Conservation (phyloP, 495 filamentous ascomycete genomes). For the Neurospora sp. region DNA sequence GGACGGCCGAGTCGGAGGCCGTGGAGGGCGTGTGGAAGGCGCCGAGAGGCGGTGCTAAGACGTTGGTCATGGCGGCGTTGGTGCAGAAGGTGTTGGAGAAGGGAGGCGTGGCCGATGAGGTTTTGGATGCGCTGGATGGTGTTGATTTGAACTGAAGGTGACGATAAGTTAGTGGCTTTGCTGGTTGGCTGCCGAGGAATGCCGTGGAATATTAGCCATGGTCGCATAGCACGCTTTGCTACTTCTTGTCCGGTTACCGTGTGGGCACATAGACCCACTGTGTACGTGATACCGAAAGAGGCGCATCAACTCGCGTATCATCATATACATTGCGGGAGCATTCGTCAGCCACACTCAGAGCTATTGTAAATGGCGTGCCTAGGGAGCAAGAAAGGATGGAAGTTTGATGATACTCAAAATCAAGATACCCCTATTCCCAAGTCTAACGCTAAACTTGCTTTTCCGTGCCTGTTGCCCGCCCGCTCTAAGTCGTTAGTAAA, state of each 20-base stretch:
- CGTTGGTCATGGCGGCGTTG: conserved; percentile 55
- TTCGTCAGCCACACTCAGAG: not conserved
- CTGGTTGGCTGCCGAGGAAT: not conserved
- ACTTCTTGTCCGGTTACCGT: not conserved
- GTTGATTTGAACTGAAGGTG: conserved; percentile 36
- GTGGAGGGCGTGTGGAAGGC: conserved; percentile 71
- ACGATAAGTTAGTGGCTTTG: too few species aligned
- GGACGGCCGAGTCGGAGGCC: conserved; percentile 42
- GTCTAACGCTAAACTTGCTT: not conserved
- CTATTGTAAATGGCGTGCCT: not conserved
- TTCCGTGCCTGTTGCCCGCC: not conserved
- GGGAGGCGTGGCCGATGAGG: conserved; percentile 76
- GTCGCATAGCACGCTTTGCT: not conserved
- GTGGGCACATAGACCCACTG: not conserved
- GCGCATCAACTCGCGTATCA: not conserved
- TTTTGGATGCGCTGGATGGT: conserved; percentile 64
- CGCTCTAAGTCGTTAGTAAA: not conserved
- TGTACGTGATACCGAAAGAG: not conserved
- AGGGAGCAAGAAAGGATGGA: not conserved
- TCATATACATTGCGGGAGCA: not conserved
- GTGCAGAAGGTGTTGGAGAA: conserved; percentile 52
- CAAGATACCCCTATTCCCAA: not conserved
- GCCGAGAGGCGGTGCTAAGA: conserved; percentile 63
- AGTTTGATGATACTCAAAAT: not conserved
- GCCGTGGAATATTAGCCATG: not conserved